Base-by-base conservation (phyloP, 176 grass and related monocot genomes). In the Bonia amplexicaulis region DNA sequence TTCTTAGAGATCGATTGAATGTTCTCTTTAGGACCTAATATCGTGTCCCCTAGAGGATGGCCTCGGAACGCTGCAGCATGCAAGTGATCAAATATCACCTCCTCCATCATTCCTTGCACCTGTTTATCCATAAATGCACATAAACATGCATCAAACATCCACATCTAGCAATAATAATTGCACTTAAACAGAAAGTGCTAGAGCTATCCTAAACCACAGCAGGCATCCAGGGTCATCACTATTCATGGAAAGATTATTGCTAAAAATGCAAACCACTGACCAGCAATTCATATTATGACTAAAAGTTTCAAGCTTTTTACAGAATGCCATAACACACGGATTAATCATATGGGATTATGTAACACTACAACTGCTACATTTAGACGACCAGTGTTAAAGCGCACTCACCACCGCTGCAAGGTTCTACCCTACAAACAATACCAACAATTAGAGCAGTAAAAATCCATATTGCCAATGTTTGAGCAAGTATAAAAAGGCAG, bases 21-120 rank as follows among this genome's bases (percentile, higher is more conserved):
- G 59, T 98, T 98, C 69, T 95, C 87, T 74, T 79, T 88, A 41
- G 96, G 96, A 74, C 96, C 96, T 91, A 98, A 91, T 86, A 98
- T 98, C 1, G 96, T 98, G 86, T 95, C 91, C 59, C 96, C 96
- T 13, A 98, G 84, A 6, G 96, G 88, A 89, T 98, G 96, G 15
- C 86, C 85, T 16, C 12, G 83, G 78, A 98, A 98, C n/a, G 96
- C 91, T 82, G 96, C 96, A 31, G 78, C 77, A 87, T 98, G 96
- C 88, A 98, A 80, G 82, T 95, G 88, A 85, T 98, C 96, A 90
- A 98, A 98, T 90, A 98, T 93, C 77, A 98, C 96, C 83, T 98
- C 96, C 31, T 94, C 90, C 83, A 95, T 89, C 80, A 95, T 92
- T 79, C 93, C 91, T 89, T 96, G 91, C 66, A 95, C 96, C 96